A percentile compares a stretch with the other conserved stretches of the same genome.
These are phyloP conservation scores for Monosporozyma solicola DNA, from an alignment of 805 yeast genomes.

Conservation along the genomic window DNA sequence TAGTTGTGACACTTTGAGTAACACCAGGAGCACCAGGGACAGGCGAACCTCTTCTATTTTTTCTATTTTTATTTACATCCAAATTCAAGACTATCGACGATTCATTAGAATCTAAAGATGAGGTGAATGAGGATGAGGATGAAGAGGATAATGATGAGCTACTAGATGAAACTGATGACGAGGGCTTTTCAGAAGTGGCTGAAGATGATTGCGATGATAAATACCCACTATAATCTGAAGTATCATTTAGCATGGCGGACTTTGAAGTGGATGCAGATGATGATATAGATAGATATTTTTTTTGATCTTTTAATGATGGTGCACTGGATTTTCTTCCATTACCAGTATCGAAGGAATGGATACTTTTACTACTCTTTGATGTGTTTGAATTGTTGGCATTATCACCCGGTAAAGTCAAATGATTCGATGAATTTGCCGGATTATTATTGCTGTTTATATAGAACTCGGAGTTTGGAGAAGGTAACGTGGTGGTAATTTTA, in stretches of 20 bases:
- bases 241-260: background rate
- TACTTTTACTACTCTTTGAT: background rate
- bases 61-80: background rate
- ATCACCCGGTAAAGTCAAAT: background rate
- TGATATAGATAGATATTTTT: background rate
- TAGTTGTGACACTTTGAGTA: background rate
- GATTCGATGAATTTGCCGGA: background rate
- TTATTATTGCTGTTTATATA: background rate
- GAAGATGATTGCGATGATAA: background rate
- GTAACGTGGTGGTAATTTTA: background rate
- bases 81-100: background rate
- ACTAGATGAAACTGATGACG: background rate
- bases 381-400: background rate
- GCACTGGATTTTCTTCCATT: background rate
- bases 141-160: background rate
- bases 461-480: background rate
- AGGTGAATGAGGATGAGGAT: background rate
- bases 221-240: background rate
- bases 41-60: background rate
- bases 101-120: background rate
- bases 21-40: background rate
- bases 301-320: background rate
- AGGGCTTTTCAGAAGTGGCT: background rate
- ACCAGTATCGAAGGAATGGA: background rate
- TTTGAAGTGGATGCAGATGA: background rate